Percentiles rank a stretch among this genome's conserved stretches.
Conservation (phyloP, 768 basidiomycete genomes). For the Gymnopilus junonius region DNA sequence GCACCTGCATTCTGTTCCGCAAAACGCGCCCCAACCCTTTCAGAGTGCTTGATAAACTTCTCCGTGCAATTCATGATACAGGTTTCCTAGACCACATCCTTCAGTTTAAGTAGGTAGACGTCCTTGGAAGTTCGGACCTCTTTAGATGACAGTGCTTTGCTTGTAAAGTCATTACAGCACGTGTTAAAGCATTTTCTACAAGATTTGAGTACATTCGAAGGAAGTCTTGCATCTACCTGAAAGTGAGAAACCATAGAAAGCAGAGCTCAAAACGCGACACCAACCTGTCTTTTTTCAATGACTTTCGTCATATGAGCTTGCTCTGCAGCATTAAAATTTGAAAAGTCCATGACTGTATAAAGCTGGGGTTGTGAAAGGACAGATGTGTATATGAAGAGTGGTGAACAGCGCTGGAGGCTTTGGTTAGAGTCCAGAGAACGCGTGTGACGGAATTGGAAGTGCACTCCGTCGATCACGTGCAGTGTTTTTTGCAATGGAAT, state of each 20-base stretch:
- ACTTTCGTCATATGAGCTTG: slow-evolving; percentile 95
- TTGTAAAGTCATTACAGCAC: slow-evolving; percentile 96
- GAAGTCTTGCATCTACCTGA: slow-evolving; percentile 94
- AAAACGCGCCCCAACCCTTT: slow-evolving; percentile 89
- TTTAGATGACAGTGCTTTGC: slow-evolving; percentile 90
- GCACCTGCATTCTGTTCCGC: slow-evolving; percentile 91
- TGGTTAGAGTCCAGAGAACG: slow-evolving; percentile 10
- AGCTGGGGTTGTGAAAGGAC: slow-evolving; percentile 16
- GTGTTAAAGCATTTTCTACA: slow-evolving; percentile 94
- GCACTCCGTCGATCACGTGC: slow-evolving; percentile 23
- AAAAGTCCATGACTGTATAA: slow-evolving; percentile 78
- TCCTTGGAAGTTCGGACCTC: slow-evolving; percentile 62
- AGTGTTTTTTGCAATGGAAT: slow-evolving; percentile 1
- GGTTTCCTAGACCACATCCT: slow-evolving; percentile 60
- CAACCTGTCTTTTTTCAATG: slow-evolving; percentile 96
- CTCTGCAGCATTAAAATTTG: slow-evolving; percentile 85
- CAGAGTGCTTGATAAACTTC: slow-evolving; percentile 97
- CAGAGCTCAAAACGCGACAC: slow-evolving; percentile 13
- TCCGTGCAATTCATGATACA: slow-evolving; percentile 95
- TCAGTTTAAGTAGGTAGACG: not conserved
- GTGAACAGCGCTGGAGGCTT: slow-evolving; percentile 3
- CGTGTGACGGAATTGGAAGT: slow-evolving; percentile 6
- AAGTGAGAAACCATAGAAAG: slow-evolving; percentile 7
- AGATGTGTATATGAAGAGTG: slow-evolving; percentile 5
- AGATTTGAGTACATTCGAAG: slow-evolving; percentile 92